phyloP scores from a whole-genome alignment of 176 grass and related monocot genomes.

The Lolium multiflorum region DNA sequence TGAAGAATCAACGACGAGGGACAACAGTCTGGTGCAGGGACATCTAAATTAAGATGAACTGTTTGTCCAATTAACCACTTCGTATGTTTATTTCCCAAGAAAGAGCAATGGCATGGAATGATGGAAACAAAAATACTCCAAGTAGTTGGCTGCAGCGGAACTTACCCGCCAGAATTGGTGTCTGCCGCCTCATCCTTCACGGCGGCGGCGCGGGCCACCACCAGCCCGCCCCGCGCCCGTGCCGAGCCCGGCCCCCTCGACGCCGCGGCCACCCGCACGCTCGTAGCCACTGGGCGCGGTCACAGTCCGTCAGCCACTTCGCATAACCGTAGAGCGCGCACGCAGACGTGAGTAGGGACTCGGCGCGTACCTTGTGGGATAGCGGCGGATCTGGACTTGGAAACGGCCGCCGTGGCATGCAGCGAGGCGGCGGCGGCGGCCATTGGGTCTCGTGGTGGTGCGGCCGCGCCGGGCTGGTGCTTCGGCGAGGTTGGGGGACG shows the following conservation, averaged over 20 bases:
- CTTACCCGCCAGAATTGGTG: constrained; percentile 50
- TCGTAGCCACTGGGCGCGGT: constrained; percentile 11
- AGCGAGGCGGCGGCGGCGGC: constrained; percentile 39
- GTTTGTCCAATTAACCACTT: neutral
- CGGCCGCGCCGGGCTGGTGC: constrained; percentile 17
- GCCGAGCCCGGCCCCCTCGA: neutral
- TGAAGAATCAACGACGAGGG: neutral
- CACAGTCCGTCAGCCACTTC: neutral
- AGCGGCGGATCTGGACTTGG: constrained; percentile 40
- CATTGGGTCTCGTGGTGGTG: constrained; percentile 20
- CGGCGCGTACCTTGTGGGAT: constrained; percentile 9
- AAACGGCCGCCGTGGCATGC: constrained; percentile 22
- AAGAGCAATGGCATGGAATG: neutral
- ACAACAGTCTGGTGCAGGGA: neutral
- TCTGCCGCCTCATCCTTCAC: constrained; percentile 32
- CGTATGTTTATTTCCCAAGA: neutral
- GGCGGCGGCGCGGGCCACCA: constrained; percentile 30
- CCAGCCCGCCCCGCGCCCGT: constrained; percentile 36
- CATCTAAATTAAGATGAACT: constrained; percentile 3
- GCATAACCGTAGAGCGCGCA: neutral
- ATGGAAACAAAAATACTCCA: neutral
- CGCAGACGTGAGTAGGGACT: neutral
- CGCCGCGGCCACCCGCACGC: constrained; percentile 33
- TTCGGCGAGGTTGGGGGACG: neutral
- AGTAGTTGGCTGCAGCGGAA: neutral